A percentile compares a stretch with the other conserved stretches of the same genome.
These are phyloP conservation scores for Barnettozyma vustinii DNA, from an alignment of 805 yeast species.

Conservation along the genomic window DNA sequence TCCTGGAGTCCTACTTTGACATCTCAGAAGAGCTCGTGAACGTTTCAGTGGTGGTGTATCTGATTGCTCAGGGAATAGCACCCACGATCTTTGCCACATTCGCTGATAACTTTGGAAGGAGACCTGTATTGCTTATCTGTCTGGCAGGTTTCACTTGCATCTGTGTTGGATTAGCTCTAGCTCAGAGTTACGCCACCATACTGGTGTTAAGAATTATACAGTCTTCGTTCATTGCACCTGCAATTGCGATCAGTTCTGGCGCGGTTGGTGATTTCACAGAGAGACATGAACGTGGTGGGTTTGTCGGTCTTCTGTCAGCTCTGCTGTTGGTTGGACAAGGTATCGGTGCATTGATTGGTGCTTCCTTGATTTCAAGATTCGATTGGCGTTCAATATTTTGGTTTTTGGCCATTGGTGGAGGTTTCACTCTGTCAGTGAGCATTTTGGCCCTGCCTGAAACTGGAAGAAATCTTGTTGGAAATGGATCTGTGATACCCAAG, in stretches of 20 bases:
- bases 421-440: constrained; percentile 33
- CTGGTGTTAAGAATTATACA: constrained; percentile 67
- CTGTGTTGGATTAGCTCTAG: constrained; percentile 60
- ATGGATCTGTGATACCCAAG: constrained; percentile 58
- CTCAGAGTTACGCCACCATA: constrained; percentile 54
- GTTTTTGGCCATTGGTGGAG: constrained; percentile 65
- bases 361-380: constrained; percentile 35
- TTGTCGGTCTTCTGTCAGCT: constrained; percentile 62
- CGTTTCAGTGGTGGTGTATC: constrained; percentile 69
- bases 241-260: constrained; percentile 65
- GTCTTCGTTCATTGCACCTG: constrained; percentile 72
- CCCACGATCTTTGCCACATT: constrained; percentile 66
- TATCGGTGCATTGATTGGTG: constrained; percentile 69
- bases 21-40: constrained; percentile 56
- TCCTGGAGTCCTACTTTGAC: constrained; percentile 47
- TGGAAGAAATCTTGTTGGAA: constrained; percentile 63
- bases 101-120: constrained; percentile 67
- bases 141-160: constrained; percentile 52
- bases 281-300: constrained; percentile 61
- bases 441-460: constrained; percentile 65
- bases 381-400: constrained; percentile 79
- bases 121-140: constrained; percentile 59
- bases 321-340: constrained; percentile 68
- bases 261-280: constrained; percentile 70
- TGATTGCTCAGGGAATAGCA: constrained; percentile 68